Evolutionary conservation across 805 yeast genomes (phyloP), one percentile per base, ranked within the genome.

Genomic region (Wickerhamomyces tratensis): DNA sequence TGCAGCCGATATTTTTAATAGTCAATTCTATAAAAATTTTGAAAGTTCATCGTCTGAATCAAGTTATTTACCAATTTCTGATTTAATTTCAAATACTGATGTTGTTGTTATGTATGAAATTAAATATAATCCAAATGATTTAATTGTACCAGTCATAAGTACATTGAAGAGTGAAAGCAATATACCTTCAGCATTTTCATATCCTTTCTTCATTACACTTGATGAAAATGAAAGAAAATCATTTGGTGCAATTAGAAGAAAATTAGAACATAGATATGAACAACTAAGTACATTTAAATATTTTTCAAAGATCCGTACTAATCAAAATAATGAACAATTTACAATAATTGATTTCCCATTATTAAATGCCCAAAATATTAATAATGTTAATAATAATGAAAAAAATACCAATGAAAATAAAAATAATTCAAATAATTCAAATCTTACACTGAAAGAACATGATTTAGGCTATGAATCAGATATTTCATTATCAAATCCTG

Each of bases 121-220:
- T 25, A 54, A 64, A 49, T 58, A 57, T 48, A 12, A 31, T 20
- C 42, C 67, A 62, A 75, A 71, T 35, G 76, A 76, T 49, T 49
- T 76, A 6, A 63, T 82, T 25, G 67, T 82, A 8, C 91, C 93
- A 0, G 79, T 84, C 0, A 59, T 79, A 43, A 79, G 69, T 47
- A 64, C 74, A 0, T 53, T 57, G 45, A 59, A 36, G 53, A 70
- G 49, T 56, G 67, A 51, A 61, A 69, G 58, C 43, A 65, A 43
- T 63, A 56, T 63, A 11, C 67, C 71, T 1, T 68, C 68, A 37
- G 61, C 79, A 1, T 84, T 87, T 62, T 94, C 88, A 2, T 58
- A 80, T 1, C 98, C 98, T 3, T 77, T 86, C 51, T 79, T 88
- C 50, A 66, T 88, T 29, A 70, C 78, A 0, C 53, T 87, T 11